These are phyloP conservation scores for Suillus plorans DNA, from an alignment of 768 basidiomycete genomes.

Conservation along the genomic window DNA sequence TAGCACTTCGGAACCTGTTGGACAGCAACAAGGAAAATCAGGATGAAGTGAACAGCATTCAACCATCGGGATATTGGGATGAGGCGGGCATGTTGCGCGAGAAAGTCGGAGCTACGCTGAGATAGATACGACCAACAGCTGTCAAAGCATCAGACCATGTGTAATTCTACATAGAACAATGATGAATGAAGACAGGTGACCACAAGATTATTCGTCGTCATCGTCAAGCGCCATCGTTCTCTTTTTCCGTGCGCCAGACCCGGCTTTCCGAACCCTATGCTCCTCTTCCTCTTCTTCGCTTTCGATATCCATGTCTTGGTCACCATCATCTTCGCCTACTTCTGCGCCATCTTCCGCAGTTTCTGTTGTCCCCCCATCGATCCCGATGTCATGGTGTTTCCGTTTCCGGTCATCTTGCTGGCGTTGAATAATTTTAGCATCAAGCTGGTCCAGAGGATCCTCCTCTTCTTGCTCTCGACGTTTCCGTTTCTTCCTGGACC, in stretches of 20 bases:
- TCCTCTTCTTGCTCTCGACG: slow-evolving; percentile 54
- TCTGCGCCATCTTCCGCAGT: slow-evolving; percentile 26
- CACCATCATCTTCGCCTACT: slow-evolving; percentile 30
- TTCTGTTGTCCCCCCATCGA: slow-evolving; percentile 12
- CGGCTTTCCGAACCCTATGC: slow-evolving; percentile 57
- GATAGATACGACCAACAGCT: slow-evolving; percentile 13
- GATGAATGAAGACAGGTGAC: slow-evolving; percentile 3
- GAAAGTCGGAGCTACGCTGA: slow-evolving; percentile 33
- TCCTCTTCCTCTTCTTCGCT: slow-evolving; percentile 74
- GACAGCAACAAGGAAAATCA: slow-evolving; percentile 80
- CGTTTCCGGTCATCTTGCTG: slow-evolving; percentile 54
- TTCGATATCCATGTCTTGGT: slow-evolving; percentile 68
- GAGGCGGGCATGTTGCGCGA: slow-evolving; percentile 52
- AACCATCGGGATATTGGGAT: slow-evolving; percentile 60
- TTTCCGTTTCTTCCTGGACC: slow-evolving; percentile 36
- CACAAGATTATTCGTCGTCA: slow-evolving; percentile 57
- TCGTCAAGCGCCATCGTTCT: slow-evolving; percentile 54
- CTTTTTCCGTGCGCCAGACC: slow-evolving; percentile 55
- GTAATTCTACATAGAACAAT: slow-evolving; percentile 2
- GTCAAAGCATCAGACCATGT: neutral
- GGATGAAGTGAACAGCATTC: slow-evolving; percentile 69
- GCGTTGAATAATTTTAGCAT: slow-evolving; percentile 59
- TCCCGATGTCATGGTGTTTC: slow-evolving; percentile 34
- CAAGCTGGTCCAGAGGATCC: slow-evolving; percentile 67
- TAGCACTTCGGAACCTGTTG: slow-evolving; percentile 78